A percentile compares a stretch with the other conserved stretches of the same genome.
phyloP scores from a whole-genome alignment of 2,329 filamentous ascomycete genomes.

The Diaporthe capsici region DNA sequence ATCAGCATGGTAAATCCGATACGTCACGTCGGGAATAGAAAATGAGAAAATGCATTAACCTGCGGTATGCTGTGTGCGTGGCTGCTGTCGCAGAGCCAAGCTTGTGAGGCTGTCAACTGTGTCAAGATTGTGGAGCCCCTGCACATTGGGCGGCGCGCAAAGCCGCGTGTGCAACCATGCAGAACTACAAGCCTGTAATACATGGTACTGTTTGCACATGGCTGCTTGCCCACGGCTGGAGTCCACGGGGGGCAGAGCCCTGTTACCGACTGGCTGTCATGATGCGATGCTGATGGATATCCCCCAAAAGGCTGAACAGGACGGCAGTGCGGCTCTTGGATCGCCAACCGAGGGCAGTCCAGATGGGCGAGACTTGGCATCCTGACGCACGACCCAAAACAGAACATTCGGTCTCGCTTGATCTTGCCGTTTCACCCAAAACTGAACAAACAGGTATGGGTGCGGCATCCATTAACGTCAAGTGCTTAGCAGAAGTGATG shows the following conservation, averaged over 20 bases:
- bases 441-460: background rate
- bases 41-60: constrained; percentile 8
- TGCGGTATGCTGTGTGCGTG: constrained; percentile 16
- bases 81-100: constrained; percentile 11
- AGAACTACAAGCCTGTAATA: background rate
- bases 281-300: background rate
- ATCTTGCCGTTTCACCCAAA: constrained; percentile 29
- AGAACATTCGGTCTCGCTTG: constrained; percentile 31
- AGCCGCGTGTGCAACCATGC: constrained; percentile 7
- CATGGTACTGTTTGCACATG: background rate
- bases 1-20: background rate
- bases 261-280: constrained; percentile 2
- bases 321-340: background rate
- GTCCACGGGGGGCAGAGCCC: background rate
- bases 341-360: background rate
- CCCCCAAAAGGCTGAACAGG: background rate
- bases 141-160: constrained; percentile 10
- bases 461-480: no score
- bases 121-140: constrained; percentile 17
- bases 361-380: constrained; percentile 6
- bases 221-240: background rate
- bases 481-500: background rate
- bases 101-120: constrained; percentile 29
- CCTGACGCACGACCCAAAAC: constrained; percentile 31
- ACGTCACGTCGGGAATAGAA: constrained; percentile 21